Base-by-base conservation (phyloP, 306 rosid species). In the Dalbergia cochinchinensis region DNA sequence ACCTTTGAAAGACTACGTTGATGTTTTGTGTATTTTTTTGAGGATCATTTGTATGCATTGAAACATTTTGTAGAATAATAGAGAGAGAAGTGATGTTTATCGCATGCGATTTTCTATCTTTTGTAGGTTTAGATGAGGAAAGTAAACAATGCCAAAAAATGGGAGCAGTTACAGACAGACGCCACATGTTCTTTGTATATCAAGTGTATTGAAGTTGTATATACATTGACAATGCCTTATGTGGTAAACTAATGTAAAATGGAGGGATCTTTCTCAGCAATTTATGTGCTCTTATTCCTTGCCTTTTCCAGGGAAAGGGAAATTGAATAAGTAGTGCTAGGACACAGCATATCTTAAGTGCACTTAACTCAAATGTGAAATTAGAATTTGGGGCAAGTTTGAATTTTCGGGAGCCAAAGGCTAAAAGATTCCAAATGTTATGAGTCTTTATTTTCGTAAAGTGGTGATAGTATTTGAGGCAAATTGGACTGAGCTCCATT, bases 51-150 rank as follows among this genome's bases (percentile, higher is more conserved):
- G 31, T 26, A 26, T 26, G 31, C 31, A 26, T 26, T 26, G 31
- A 26, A 26, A 26, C 31, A 26, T 26, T 26, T 26, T 26, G 31
- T 26, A 26, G 31, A 26, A 26, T 26, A 26, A 26, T 26, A 26
- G 3, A 26, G 31, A 20, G 22, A 20, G 22, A 26, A 26, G 31
- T 26, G 31, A 26, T 26, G 31, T 26, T 26, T 0, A 26, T 26
- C 31, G 31, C 31, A 26, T 47, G 14, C 4, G 18, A 31, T 45
- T 58, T 16, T 61, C 5, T 51, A 34, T 63, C 73, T 53, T 37
- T 41, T 71, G 66, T 59, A 72, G 78, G 66, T 47, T 16, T 64
- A 63, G 60, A 64, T 41, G 7, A 62, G 53, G 67, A 34, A 42
- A 51, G n/a, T 8, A 3, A 55, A 71, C 73, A 60, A 26, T 2